Evolutionary conservation across 495 filamentous ascomycete genomes (phyloP).

Genomic region (Trichocladium uniseriatum): DNA sequence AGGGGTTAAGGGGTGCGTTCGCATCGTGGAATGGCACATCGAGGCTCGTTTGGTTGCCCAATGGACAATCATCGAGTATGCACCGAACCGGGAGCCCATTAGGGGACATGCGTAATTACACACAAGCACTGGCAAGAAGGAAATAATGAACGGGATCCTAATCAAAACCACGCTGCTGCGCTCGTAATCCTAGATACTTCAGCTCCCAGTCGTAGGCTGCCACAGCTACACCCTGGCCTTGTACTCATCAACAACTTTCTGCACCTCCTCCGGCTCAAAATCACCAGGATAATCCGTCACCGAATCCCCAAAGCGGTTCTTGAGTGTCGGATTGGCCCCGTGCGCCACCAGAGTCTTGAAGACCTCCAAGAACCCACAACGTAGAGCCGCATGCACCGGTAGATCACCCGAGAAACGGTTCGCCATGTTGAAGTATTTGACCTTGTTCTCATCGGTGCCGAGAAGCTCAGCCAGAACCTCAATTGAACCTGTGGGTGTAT

Average conservation of each 20-base stretch:
- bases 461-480: slow-evolving; percentile 18
- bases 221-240: no score
- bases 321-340: slow-evolving; percentile 22
- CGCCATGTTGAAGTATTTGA: slow-evolving; percentile 23
- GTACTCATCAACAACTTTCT: slow-evolving; percentile 16
- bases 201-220: no score
- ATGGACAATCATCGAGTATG: no score
- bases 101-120: no score
- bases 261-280: slow-evolving; percentile 19
- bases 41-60: no score
- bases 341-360: slow-evolving; percentile 16
- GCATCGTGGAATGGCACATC: no score
- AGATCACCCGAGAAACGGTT: slow-evolving; percentile 24
- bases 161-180: no score
- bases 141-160: no score
- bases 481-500: slow-evolving; percentile 16
- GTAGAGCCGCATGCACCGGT: slow-evolving; percentile 25
- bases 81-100: no score
- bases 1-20: no score
- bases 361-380: slow-evolving; percentile 19
- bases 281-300: slow-evolving; percentile 22
- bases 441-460: slow-evolving; percentile 8
- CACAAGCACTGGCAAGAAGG: no score
- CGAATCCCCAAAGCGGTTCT: slow-evolving; percentile 26
- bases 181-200: no score